phyloP scores from a whole-genome alignment of 164 flowering plant species.

The Berberis vulgaris region DNA sequence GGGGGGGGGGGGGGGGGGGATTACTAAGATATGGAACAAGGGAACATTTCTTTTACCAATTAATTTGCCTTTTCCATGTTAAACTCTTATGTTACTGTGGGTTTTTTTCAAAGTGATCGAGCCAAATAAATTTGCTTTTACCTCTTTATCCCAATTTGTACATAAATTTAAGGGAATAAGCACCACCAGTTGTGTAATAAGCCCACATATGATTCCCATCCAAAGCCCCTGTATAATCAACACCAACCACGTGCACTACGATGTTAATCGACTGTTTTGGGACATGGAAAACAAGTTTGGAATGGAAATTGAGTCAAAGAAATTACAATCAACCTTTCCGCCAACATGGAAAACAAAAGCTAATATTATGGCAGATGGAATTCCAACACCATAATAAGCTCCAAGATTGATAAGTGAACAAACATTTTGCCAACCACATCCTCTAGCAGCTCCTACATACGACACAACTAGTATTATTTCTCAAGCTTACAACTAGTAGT shows the following conservation, averaged over 20 bases:
- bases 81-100: too few species aligned
- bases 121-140: background rate
- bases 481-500: background rate
- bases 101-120: background rate
- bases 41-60: too few species aligned
- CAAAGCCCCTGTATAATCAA: constrained; percentile 50
- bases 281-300: background rate
- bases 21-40: background rate
- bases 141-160: constrained; percentile 9
- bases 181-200: background rate
- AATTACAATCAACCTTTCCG: constrained; percentile 42
- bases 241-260: background rate
- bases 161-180: constrained; percentile 1
- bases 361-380: constrained; percentile 48
- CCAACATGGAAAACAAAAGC: constrained; percentile 59
- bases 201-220: background rate
- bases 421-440: constrained; percentile 85
- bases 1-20: too few species aligned
- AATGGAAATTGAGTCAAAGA: background rate
- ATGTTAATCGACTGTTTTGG: background rate
- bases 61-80: too few species aligned
- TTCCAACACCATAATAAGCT: constrained; percentile 60
- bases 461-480: background rate
- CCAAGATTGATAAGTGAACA: constrained; percentile 68
- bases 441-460: constrained; percentile 55